These are phyloP conservation scores for Solanum peruvianum DNA, from an alignment of 257 asterid genomes.

Conservation along the genomic window DNA sequence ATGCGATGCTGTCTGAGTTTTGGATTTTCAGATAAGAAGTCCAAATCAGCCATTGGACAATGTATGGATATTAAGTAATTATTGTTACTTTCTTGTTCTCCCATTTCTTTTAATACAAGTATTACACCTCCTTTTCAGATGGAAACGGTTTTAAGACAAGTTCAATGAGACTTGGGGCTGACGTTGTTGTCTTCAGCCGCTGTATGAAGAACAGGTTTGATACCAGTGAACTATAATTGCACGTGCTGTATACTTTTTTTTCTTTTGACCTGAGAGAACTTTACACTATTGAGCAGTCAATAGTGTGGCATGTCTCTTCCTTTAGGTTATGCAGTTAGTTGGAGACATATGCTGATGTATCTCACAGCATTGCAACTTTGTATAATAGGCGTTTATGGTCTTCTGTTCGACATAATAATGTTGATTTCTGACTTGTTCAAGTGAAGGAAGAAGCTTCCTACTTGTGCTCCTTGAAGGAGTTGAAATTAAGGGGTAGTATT, in stretches of 20 bases:
- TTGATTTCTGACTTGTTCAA: neutral
- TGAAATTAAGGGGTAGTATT: neutral
- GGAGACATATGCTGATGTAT: neutral
- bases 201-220: slow-evolving; percentile 38
- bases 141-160: slow-evolving; percentile 98
- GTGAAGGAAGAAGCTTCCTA: neutral
- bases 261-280: neutral
- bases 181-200: slow-evolving; percentile 81
- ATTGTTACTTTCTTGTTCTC: neutral
- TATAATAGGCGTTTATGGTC: neutral
- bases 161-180: slow-evolving; percentile 96
- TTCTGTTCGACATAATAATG: neutral
- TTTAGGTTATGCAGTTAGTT: neutral
- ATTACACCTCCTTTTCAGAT: slow-evolving; percentile 44
- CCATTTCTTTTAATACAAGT: neutral
- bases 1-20: slow-evolving; percentile 82
- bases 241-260: neutral
- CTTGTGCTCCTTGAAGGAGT: neutral
- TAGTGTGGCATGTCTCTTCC: neutral
- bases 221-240: neutral
- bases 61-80: slow-evolving; percentile 32
- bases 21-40: slow-evolving; percentile 82
- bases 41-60: slow-evolving; percentile 63
- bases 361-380: neutral
- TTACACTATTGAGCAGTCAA: neutral